phyloP scores from a whole-genome alignment of 768 basidiomycete genomes.

The Lanmaoa pseudosensibilis region DNA sequence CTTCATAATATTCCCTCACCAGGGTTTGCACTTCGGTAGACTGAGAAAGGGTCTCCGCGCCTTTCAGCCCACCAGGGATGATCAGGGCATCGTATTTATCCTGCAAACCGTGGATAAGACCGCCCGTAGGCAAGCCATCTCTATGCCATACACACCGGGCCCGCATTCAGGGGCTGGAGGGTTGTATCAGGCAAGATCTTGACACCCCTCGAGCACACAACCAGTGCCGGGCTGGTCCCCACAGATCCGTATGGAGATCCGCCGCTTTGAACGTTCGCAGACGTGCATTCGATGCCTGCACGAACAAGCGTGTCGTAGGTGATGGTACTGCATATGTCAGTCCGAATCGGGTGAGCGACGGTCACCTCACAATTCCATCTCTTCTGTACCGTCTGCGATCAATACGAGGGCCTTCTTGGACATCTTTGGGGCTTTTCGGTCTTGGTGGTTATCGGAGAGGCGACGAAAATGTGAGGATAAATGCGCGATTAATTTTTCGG shows the following conservation, averaged over 20 bases:
- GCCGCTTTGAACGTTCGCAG: slow-evolving; percentile 57
- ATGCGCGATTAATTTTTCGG: background rate
- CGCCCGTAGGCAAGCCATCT: background rate
- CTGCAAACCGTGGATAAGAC: slow-evolving; percentile 33
- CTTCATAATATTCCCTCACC: slow-evolving; percentile 49
- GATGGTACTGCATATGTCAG: slow-evolving; percentile 55
- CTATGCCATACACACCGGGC: slow-evolving; percentile 42
- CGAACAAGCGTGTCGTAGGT: slow-evolving; percentile 81
- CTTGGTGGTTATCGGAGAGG: slow-evolving; percentile 2
- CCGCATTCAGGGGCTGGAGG: slow-evolving; percentile 45
- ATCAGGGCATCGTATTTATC: slow-evolving; percentile 67
- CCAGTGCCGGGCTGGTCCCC: slow-evolving; percentile 44
- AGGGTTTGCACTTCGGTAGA: slow-evolving; percentile 60
- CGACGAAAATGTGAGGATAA: background rate
- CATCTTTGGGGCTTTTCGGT: slow-evolving; percentile 10
- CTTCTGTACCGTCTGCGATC: slow-evolving; percentile 81
- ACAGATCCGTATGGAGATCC: slow-evolving; percentile 25
- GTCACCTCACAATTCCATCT: slow-evolving; percentile 70
- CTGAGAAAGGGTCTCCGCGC: slow-evolving; percentile 70
- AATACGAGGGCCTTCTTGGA: slow-evolving; percentile 58
- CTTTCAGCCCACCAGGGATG: slow-evolving; percentile 77
- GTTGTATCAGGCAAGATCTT: slow-evolving; percentile 67
- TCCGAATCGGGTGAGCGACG: background rate
- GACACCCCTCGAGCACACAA: slow-evolving; percentile 70
- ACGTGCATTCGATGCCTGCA: slow-evolving; percentile 64